A percentile compares a stretch with the other conserved stretches of the same genome.
Conservation (phyloP, 2,329 filamentous ascomycete genomes). For the Curvularia eragrostidis region DNA sequence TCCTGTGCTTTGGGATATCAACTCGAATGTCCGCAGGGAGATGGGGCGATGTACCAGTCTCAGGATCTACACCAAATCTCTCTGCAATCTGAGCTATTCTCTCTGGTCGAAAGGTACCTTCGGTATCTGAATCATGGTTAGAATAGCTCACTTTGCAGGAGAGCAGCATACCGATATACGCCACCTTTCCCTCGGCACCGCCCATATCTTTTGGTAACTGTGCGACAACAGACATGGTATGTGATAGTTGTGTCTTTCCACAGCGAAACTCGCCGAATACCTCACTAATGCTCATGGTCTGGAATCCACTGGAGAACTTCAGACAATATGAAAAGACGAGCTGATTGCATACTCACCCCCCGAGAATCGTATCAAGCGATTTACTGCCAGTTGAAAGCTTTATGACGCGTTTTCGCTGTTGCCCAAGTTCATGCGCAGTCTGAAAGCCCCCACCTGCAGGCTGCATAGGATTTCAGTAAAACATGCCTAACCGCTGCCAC, state of each 20-base stretch:
- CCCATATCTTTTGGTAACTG: slow-evolving; percentile 67
- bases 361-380: slow-evolving; percentile 69
- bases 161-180: slow-evolving; percentile 63
- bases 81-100: slow-evolving; percentile 72
- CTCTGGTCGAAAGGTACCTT: slow-evolving; percentile 67
- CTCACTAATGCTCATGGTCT: slow-evolving; percentile 73
- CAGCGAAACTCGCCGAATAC: slow-evolving; percentile 69
- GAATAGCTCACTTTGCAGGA: neutral
- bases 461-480: slow-evolving; percentile 46
- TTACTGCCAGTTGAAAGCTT: slow-evolving; percentile 74
- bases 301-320: slow-evolving; percentile 62
- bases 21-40: slow-evolving; percentile 48
- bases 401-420: slow-evolving; percentile 68
- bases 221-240: slow-evolving; percentile 71
- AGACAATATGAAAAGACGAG: slow-evolving; percentile 11
- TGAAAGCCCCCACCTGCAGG: slow-evolving; percentile 67
- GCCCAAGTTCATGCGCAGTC: slow-evolving; percentile 69
- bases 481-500: neutral
- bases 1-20: slow-evolving; percentile 65
- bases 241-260: slow-evolving; percentile 73
- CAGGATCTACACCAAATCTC: slow-evolving; percentile 61
- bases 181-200: slow-evolving; percentile 72
- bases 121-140: slow-evolving; percentile 39
- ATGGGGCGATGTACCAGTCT: slow-evolving; percentile 30
- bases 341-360: slow-evolving; percentile 56